Percentiles rank a stretch among this genome's conserved stretches.
Conservation (phyloP, 2,329 filamentous ascomycete species). For the Teratosphaeria nubilosa region DNA sequence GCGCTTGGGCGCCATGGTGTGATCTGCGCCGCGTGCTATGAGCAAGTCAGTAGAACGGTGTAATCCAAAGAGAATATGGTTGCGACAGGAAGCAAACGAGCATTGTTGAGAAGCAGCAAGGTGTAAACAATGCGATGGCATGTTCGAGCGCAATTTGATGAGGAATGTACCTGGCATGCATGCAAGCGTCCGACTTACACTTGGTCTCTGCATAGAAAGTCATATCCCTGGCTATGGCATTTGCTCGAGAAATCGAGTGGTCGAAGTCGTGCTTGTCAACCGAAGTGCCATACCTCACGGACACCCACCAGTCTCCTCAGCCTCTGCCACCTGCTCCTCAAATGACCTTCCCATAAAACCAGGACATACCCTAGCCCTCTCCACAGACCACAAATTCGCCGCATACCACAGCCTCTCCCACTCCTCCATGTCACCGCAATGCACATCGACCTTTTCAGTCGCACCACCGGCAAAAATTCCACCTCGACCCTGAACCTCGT, state of each 20-base stretch:
- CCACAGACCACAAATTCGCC: too few relatives aligned
- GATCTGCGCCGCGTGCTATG: background rate
- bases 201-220: background rate
- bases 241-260: too few relatives aligned
- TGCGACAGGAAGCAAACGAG: background rate
- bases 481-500: too few relatives aligned
- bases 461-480: too few relatives aligned
- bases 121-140: background rate
- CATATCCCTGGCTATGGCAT: background rate
- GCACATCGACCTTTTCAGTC: too few relatives aligned
- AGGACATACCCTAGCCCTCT: too few relatives aligned
- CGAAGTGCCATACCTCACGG: background rate
- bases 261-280: background rate
- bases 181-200: background rate
- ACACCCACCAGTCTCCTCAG: too few relatives aligned
- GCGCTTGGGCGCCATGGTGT: constrained; percentile 1
- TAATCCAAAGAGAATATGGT: background rate
- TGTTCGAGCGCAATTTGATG: background rate
- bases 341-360: too few relatives aligned
- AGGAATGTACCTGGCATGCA: background rate
- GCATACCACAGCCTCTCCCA: too few relatives aligned
- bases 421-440: too few relatives aligned
- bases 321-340: too few relatives aligned
- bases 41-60: background rate
- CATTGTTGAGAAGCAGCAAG: background rate